Evolutionary conservation across 306 rosid genomes (phyloP).

Genomic region (Castanea sativa): DNA sequence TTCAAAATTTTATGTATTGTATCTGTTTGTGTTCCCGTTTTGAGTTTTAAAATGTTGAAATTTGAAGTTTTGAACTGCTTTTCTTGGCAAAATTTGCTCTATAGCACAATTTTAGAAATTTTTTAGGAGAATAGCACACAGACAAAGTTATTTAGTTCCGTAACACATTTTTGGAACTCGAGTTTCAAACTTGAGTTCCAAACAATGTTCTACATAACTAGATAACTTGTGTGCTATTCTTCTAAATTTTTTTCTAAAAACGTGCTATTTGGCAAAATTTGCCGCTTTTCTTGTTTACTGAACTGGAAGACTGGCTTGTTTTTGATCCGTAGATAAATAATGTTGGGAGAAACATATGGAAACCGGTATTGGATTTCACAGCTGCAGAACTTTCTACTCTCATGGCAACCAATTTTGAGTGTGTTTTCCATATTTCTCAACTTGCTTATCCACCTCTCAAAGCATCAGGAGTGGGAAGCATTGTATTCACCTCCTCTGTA

Average conservation of each 20-base stretch:
- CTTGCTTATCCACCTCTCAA: slow-evolving; percentile 67
- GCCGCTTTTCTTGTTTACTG: not conserved
- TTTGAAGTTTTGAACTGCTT: not conserved
- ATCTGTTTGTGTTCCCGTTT: too few relatives aligned
- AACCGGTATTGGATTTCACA: slow-evolving; percentile 58
- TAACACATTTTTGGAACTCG: too few relatives aligned
- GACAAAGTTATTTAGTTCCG: too few relatives aligned
- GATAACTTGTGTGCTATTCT: too few relatives aligned
- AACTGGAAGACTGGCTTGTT: not conserved
- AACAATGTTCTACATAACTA: too few relatives aligned
- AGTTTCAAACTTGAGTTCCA: too few relatives aligned
- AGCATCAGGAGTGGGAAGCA: slow-evolving; percentile 59
- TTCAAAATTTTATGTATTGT: not conserved
- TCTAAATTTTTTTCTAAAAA: too few relatives aligned
- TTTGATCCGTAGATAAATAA: slow-evolving; percentile 42
- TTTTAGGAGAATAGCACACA: too few relatives aligned
- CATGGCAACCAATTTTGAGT: slow-evolving; percentile 67
- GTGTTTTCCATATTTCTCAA: slow-evolving; percentile 67
- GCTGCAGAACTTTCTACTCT: slow-evolving; percentile 57
- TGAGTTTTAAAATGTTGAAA: not conserved
- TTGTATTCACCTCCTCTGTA: slow-evolving; percentile 68
- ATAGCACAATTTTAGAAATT: too few relatives aligned
- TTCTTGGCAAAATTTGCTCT: too few relatives aligned
- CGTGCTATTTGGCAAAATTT: too few relatives aligned
- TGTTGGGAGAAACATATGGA: slow-evolving; percentile 72